Conservation (phyloP, 768 basidiomycete species). For the Russula ochroleuca region DNA sequence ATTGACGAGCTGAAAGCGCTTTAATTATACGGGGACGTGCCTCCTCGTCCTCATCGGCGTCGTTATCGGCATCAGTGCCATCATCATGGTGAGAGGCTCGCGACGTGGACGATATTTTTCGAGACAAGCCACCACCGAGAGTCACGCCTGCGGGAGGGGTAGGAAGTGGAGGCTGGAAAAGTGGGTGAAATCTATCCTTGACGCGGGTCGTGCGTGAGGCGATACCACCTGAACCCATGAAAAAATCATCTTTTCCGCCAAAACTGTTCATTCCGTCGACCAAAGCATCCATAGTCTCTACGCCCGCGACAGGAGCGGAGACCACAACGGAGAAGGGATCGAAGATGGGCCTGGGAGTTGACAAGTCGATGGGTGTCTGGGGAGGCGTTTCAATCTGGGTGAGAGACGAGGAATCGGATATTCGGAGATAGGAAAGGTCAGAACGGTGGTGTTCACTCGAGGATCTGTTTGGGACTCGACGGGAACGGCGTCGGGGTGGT, state of each 20-base stretch:
- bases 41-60: constrained; percentile 21
- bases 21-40: constrained; percentile 19
- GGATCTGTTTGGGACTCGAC: constrained; percentile 14
- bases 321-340: constrained; percentile 53
- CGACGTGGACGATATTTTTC: constrained; percentile 33
- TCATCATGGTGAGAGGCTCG: constrained; percentile 41
- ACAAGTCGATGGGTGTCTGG: constrained; percentile 59
- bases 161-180: constrained; percentile 80
- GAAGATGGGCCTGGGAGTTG: constrained; percentile 30
- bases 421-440: constrained; percentile 39
- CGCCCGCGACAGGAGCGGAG: constrained; percentile 70
- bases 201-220: constrained; percentile 51
- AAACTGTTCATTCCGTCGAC: constrained; percentile 85
- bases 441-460: constrained; percentile 9
- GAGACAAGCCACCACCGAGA: constrained; percentile 45
- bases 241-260: constrained; percentile 52
- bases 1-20: constrained; percentile 28
- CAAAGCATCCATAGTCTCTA: constrained; percentile 83
- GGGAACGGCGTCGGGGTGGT: constrained; percentile 20
- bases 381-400: constrained; percentile 65
- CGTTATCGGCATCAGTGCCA: constrained; percentile 51
- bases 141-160: constrained; percentile 77
- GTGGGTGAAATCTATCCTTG: constrained; percentile 56
- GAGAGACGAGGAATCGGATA: constrained; percentile 63
- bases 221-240: constrained; percentile 38